These are phyloP conservation scores for Diplodia scrobiculata DNA, from an alignment of 2,329 filamentous ascomycete genomes.

Conservation along the genomic window DNA sequence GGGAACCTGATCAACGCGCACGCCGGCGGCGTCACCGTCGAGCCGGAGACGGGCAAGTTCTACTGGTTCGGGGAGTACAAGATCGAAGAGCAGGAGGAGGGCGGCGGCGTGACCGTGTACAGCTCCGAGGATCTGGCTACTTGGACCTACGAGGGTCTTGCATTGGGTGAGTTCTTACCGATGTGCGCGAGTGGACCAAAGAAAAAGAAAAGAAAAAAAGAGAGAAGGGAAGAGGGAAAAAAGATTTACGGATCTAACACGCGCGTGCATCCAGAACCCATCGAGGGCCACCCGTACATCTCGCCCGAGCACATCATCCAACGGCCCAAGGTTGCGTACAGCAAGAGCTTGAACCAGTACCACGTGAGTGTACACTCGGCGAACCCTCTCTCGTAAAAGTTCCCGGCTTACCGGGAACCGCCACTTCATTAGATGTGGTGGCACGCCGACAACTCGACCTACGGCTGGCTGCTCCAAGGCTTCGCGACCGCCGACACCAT, in stretches of 20 bases:
- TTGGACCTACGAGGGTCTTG: constrained; percentile 61
- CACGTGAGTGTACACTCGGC: constrained; percentile 48
- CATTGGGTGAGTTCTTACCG: constrained; percentile 49
- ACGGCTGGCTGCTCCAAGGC: constrained; percentile 60
- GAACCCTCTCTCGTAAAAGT: background rate
- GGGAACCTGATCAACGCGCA: constrained; percentile 64
- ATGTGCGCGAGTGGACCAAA: background rate
- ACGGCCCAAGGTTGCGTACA: constrained; percentile 64
- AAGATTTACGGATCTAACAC: background rate
- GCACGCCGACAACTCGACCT: constrained; percentile 62
- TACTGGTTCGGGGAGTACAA: constrained; percentile 67
- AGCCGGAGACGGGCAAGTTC: constrained; percentile 58
- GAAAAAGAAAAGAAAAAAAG: background rate
- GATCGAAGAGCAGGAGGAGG: constrained; percentile 59
- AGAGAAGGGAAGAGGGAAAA: background rate
- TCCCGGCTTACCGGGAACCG: no score
- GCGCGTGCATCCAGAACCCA: constrained; percentile 45
- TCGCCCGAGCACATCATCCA: constrained; percentile 62
- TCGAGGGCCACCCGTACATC: constrained; percentile 59
- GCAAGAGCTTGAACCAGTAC: constrained; percentile 57
- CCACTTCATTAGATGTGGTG: constrained; percentile 55
- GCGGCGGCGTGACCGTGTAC: constrained; percentile 63
- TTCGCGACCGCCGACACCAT: constrained; percentile 58
- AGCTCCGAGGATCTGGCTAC: constrained; percentile 63
- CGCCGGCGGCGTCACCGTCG: constrained; percentile 59